Evolutionary conservation across 1,284 basidiomycete species (phyloP), one percentile per base, ranked within the genome.

Genomic region (Microbotryum silenes-acaulis): DNA sequence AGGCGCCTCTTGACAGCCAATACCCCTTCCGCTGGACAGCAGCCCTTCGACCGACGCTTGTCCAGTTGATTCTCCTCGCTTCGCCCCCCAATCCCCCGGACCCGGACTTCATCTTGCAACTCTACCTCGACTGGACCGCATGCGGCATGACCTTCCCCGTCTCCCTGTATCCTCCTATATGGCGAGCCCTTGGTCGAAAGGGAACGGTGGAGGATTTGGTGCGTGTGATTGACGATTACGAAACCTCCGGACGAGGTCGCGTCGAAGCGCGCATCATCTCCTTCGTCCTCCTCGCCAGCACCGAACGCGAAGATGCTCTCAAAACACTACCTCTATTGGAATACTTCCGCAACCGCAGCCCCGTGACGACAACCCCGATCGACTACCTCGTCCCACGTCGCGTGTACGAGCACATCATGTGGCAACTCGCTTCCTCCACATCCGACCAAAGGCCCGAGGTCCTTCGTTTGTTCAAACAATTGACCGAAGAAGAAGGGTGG

Each of bases 71-170:
- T 54, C 37, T 59, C 25, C 37, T 59, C 44, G 21, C 27, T 18
- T 16, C 46, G 16, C 7, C 52, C 12, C 27, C 44, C 2, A 57
- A 60, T 25, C 27, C 52, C 21, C 23, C 29, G 2, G 60, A 66
- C 37, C 48, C 59, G 5, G 33, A 60, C 18, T 53, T 66, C 16
- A 56, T 57, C 7, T 12, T 68, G 6, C 62, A 61, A 14, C 60
- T 68, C 18, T 68, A 68, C 55, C 54, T 57, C 27, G 60, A 59
- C 20, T 66, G 64, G 67, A 64, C 62, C 27, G 58, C 62, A 3
- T 54, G 56, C 8, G 67, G 64, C 6, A 54, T 68, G 25, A 53
- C 52, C 16, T 64, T 63, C 47, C 67, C 67, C 1, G 18, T 25
- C n/a, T 59, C 59, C 16, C 47, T 63, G 6, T 68, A 65, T 64